phyloP scores from a whole-genome alignment of 176 grass and related monocot species.

The Carex myosuroides region DNA sequence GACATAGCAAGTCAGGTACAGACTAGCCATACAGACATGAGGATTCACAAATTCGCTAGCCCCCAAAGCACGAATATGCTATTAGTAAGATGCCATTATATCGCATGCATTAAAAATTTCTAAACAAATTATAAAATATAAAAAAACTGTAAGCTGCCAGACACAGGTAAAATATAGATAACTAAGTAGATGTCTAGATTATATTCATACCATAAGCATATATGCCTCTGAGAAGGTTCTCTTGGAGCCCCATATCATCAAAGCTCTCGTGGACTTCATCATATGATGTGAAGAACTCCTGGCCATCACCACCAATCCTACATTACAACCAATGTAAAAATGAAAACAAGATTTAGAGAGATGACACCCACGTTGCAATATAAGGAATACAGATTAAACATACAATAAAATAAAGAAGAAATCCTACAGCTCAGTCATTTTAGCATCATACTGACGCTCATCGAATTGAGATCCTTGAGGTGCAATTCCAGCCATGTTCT shows the following conservation, averaged over 20 bases:
- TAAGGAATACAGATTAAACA: background rate
- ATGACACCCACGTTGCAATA: background rate
- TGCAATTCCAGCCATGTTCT: slow-evolving; percentile 65
- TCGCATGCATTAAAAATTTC: background rate
- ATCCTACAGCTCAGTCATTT: slow-evolving; percentile 62
- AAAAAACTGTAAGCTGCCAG: background rate
- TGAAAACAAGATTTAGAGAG: background rate
- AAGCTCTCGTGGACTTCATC: slow-evolving; percentile 88
- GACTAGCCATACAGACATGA: background rate
- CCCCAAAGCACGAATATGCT: background rate
- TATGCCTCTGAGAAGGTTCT: slow-evolving; percentile 89
- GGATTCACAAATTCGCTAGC: background rate
- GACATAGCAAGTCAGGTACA: background rate
- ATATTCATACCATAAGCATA: slow-evolving; percentile 64
- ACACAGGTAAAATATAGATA: background rate
- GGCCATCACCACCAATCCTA: slow-evolving; percentile 51
- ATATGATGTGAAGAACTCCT: slow-evolving; percentile 79
- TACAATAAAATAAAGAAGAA: background rate
- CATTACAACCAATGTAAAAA: background rate
- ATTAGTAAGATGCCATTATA: background rate
- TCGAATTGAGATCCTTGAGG: slow-evolving; percentile 84
- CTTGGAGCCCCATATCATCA: slow-evolving; percentile 92
- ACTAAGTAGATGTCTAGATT: background rate
- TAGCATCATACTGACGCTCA: slow-evolving; percentile 66
- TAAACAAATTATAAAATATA: background rate